phyloP scores from a whole-genome alignment of 2,329 filamentous ascomycete species.

The Neofusicoccum parvum region DNA sequence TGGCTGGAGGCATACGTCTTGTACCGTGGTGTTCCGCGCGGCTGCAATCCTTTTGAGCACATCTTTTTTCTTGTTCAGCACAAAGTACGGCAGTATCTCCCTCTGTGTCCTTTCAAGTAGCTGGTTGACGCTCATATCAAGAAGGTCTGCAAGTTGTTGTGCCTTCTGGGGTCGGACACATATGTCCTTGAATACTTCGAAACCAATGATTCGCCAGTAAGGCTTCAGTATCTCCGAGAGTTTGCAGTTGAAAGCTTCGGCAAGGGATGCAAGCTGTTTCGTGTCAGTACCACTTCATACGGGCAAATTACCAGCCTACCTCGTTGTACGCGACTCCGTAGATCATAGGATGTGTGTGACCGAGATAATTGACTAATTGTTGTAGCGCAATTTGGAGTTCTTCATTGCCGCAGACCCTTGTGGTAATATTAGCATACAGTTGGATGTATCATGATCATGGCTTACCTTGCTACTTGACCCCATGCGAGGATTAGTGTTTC shows the following conservation, averaged over 20 bases:
- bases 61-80: conserved; percentile 75
- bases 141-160: conserved; percentile 76
- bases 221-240: conserved; percentile 74
- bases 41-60: conserved; percentile 80
- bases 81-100: conserved; percentile 82
- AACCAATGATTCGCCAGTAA: conserved; percentile 85
- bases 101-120: conserved; percentile 76
- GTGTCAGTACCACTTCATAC: neutral
- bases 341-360: conserved; percentile 77
- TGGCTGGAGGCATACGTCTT: conserved; percentile 64
- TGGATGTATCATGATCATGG: conserved; percentile 22
- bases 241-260: conserved; percentile 63
- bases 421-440: conserved; percentile 48
- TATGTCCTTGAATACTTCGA: conserved; percentile 80
- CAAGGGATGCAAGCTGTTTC: conserved; percentile 67
- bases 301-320: conserved; percentile 41
- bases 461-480: conserved; percentile 75
- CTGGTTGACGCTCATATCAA: conserved; percentile 73
- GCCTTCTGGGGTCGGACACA: conserved; percentile 78
- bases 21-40: conserved; percentile 59
- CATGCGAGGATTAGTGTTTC: conserved; percentile 86
- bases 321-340: conserved; percentile 83
- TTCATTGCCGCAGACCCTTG: conserved; percentile 65
- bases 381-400: conserved; percentile 86
- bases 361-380: conserved; percentile 82